These are phyloP conservation scores for Mycotypha africana DNA, from an alignment of 371 early-diverging fungal genomes.

Conservation along the genomic window DNA sequence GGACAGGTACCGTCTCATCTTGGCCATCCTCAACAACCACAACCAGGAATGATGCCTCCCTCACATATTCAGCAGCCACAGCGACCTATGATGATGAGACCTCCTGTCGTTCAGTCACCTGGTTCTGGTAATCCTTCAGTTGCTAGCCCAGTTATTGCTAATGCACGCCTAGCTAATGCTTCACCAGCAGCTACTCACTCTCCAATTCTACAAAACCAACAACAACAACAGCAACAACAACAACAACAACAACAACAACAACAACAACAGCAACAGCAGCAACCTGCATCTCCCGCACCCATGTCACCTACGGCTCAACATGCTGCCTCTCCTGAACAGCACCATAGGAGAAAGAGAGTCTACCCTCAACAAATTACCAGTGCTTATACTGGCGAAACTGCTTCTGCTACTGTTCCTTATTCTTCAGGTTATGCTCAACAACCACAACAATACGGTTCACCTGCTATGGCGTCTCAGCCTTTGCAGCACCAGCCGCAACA, in stretches of 20 bases:
- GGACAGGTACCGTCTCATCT: conserved; percentile 7
- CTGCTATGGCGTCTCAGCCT: conserved; percentile 10
- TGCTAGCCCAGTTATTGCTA: too few species aligned
- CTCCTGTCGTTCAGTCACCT: conserved; percentile 12
- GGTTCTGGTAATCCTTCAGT: conserved; percentile 1
- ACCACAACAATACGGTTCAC: conserved; percentile 14
- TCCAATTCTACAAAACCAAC: conserved; percentile 9
- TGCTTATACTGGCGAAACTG: conserved; percentile 33
- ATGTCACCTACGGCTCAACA: conserved; percentile 4
- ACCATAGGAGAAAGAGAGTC: conserved; percentile 49
- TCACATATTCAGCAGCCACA: conserved; percentile 9
- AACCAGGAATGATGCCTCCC: conserved; percentile 24
- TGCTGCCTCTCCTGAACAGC: conserved; percentile 20
- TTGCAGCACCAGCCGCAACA: conserved; percentile 11
- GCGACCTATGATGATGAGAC: conserved; percentile 21
- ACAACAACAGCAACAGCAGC: conserved; percentile 3
- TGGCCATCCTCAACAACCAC: too few species aligned
- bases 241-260: too few species aligned
- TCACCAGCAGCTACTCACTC: conserved; percentile 1
- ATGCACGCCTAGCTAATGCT: not conserved
- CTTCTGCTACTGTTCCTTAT: not conserved
- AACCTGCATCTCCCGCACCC: conserved; percentile 1
- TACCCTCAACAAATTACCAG: conserved; percentile 55
- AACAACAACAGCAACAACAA: not conserved
- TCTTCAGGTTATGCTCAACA: conserved; percentile 14